Base-by-base conservation (phyloP, 495 filamentous ascomycete genomes). In the Beverwykella pulmonaria region DNA sequence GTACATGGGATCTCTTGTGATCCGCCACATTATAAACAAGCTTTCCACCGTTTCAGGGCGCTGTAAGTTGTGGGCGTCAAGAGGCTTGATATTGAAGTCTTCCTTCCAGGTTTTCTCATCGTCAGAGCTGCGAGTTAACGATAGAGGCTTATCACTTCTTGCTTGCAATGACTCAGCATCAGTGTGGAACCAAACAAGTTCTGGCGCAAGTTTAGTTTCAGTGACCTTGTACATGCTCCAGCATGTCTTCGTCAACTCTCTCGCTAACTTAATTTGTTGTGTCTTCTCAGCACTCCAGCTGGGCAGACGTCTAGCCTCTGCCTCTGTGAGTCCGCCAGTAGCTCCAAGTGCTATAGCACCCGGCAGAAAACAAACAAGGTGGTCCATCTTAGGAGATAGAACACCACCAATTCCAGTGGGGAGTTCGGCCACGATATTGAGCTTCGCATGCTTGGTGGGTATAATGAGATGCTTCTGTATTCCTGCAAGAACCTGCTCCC, bases 1-100 rank as follows among this genome's bases (percentile, higher is more conserved):
- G 75, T 98, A 98, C 65, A 85, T 90, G 23, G 82, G 80, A 59
- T 97, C 92, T 27, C 90, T 92, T 23, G 93, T 98, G 75, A 98
- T 92, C 58, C 93, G 87, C 88, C 92, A 98, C 92, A 98, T 94
- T 77, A 96, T 92, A 75, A 97, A 91, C 52, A 98, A 79, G 48
- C 88, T 92, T 75, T 97, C 93, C 41, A 96, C 85, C 1, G 93
- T 96, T 75, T 97, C 93, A 9, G 93, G 93, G 26, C 93, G 86
- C 79, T 96, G 93, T 15, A 97, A 82, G 74, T 98, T 98, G 78
- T 96, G 93, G 2, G 78, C 77, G 76, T 98, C 93, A 27, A 82
- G 74, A 1, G 77, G 68, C 68, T 92, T 88, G 69, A 98, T 87
- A 12, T 84, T 76, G 66, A 88, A 91, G 68, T 96, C 93, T 44